Conservation (phyloP, 2,329 filamentous ascomycete genomes). For the Venturia asperata region DNA sequence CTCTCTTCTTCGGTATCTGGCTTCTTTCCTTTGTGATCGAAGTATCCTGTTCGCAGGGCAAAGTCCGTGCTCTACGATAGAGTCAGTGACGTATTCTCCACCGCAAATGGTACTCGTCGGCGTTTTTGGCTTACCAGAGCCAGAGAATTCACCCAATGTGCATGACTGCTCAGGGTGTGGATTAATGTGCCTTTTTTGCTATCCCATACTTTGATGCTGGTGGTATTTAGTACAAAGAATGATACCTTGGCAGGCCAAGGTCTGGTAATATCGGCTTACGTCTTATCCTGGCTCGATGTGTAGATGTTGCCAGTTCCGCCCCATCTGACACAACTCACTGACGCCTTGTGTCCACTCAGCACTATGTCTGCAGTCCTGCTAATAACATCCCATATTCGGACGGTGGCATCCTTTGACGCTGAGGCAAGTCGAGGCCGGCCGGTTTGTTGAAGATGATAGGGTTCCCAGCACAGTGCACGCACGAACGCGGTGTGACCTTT, state of each 20-base stretch:
- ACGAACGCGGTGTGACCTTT: constrained; percentile 89
- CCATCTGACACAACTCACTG: constrained; percentile 88
- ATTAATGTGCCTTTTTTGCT: constrained; percentile 68
- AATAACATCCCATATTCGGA: constrained; percentile 79
- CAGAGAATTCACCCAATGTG: constrained; percentile 75
- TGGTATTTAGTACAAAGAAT: neutral
- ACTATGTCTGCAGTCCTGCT: constrained; percentile 72
- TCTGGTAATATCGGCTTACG: constrained; percentile 27
- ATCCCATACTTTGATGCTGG: constrained; percentile 74
- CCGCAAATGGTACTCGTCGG: too few relatives aligned
- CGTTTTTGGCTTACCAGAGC: too few relatives aligned
- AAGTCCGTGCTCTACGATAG: constrained; percentile 61
- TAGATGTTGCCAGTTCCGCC: constrained; percentile 64
- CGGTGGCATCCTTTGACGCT: constrained; percentile 81
- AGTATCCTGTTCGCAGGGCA: constrained; percentile 75
- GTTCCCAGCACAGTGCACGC: constrained; percentile 84
- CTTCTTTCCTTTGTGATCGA: constrained; percentile 69
- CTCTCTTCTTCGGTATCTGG: constrained; percentile 65
- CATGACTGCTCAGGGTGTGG: constrained; percentile 73
- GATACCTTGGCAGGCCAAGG: neutral
- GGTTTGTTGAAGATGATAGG: constrained; percentile 71
- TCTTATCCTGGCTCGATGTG: constrained; percentile 73
- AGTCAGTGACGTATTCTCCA: too few relatives aligned
- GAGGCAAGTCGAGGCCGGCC: constrained; percentile 76
- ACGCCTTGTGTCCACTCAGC: constrained; percentile 80